Conservation (phyloP, 1,139 yeast species). For the Magnusiomyces fungicola region DNA sequence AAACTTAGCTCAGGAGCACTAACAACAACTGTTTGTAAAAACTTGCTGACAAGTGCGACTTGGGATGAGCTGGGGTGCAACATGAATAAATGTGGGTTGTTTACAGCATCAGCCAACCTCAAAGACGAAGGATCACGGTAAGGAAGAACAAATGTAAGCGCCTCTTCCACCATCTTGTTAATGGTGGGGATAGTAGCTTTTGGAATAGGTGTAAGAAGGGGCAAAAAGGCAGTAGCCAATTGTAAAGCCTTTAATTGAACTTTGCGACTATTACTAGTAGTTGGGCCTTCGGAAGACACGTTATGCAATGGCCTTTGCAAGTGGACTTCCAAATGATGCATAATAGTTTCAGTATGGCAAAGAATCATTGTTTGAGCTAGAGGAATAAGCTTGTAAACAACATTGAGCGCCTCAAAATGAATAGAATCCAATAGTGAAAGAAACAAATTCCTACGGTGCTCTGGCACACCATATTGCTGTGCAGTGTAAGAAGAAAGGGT, state of each 20-base stretch:
- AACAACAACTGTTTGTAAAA: slow-evolving; percentile 45
- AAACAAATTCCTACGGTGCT: slow-evolving; percentile 18
- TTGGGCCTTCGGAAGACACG: background rate
- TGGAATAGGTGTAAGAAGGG: slow-evolving; percentile 17
- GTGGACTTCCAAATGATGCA: slow-evolving; percentile 22
- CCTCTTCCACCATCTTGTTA: slow-evolving; percentile 17
- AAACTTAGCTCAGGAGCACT: slow-evolving; percentile 48
- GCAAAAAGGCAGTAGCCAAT: slow-evolving; percentile 18
- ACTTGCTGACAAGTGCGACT: slow-evolving; percentile 38
- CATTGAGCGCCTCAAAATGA: slow-evolving; percentile 18
- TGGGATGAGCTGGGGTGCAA: slow-evolving; percentile 38
- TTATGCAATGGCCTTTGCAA: slow-evolving; percentile 13
- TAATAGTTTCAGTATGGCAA: slow-evolving; percentile 23
- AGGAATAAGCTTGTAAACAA: slow-evolving; percentile 16
- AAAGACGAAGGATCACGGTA: slow-evolving; percentile 38
- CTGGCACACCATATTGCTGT: slow-evolving; percentile 19
- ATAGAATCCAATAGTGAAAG: slow-evolving; percentile 19
- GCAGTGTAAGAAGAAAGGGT: slow-evolving; percentile 19
- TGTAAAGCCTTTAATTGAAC: slow-evolving; percentile 9
- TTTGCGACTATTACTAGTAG: background rate
- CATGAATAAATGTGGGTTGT: slow-evolving; percentile 56
- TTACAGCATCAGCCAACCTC: slow-evolving; percentile 57
- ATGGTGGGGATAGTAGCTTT: slow-evolving; percentile 15
- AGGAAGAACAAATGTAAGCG: slow-evolving; percentile 26
- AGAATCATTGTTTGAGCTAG: slow-evolving; percentile 21